Base-by-base conservation (phyloP, 2,329 filamentous ascomycete genomes). In the Exophiala alcalophila region DNA sequence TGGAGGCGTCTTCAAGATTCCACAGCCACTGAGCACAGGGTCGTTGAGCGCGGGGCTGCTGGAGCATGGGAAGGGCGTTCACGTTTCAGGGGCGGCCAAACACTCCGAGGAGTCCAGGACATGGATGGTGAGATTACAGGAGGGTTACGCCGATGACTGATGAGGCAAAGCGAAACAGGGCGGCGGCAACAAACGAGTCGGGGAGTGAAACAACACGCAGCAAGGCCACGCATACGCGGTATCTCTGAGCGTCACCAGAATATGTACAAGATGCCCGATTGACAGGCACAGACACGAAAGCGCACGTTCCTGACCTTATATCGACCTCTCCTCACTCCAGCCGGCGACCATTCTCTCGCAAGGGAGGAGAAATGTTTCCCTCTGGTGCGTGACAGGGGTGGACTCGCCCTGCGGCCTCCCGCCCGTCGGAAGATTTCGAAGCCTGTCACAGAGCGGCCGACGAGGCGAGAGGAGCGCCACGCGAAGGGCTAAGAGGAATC, bases 51-150 rank as follows among this genome's bases (percentile, higher is more conserved):
- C 28, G 44, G 38, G 23, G 44, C 28, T 33, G 20, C 23, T 36
- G 18, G 24, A 43, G 29, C 15, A 14, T 16, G 29, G 25, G 16
- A 27, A 25, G 26, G 33, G 32, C 37, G 25, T 23, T 18, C 12
- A 16, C 40, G 47, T 49, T 49, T 49, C 47, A 49, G 47, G 39
- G 37, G 29, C 9, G 21, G 29, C 37, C 32, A 33, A 46, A 41
- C 29, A 39, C 23, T 41, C 46, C 42, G 36, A 45, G 23, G 23
- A 18, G n/a, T n/a, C n/a, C 31, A 46, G 19, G 12, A 45, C 43
- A 41, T 36, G 37, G 33, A 39, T 45, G 38, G 36, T 36, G 35
- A 49, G 39, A 49, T 49, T 49, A 40, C 47, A 49, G 47, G 47
- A 45, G 15, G 12, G 39, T 31, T 5, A 14, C 14, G 10, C 6